Evolutionary conservation across 805 yeast species (phyloP).

Genomic region (Candida parachauliodes): DNA sequence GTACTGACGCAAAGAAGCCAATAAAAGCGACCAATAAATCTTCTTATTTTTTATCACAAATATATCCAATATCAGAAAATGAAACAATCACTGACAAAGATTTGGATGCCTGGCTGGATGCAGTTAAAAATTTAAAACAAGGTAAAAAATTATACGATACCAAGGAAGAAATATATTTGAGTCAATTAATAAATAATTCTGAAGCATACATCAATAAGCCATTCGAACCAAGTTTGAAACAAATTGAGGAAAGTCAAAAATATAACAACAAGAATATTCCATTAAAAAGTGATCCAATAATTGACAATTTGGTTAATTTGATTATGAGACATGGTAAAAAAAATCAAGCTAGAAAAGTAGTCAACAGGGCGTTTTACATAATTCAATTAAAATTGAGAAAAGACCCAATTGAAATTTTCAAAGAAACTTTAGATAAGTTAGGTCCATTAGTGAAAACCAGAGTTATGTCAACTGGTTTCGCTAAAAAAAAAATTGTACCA

Average conservation of each 20-base stretch:
- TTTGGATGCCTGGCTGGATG: slow-evolving; percentile 45
- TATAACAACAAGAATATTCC: slow-evolving; percentile 58
- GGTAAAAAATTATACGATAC: slow-evolving; percentile 30
- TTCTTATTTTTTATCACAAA: slow-evolving; percentile 27
- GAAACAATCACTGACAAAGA: slow-evolving; percentile 35
- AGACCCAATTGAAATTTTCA: slow-evolving; percentile 77
- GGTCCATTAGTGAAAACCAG: slow-evolving; percentile 81
- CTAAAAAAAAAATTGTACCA: slow-evolving; percentile 78
- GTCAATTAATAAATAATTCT: slow-evolving; percentile 33
- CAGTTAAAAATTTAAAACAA: slow-evolving; percentile 37
- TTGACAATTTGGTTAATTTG: slow-evolving; percentile 76
- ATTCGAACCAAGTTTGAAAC: slow-evolving; percentile 63
- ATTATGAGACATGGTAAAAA: slow-evolving; percentile 93
- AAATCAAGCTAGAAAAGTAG: slow-evolving; percentile 66
- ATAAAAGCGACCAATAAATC: too few relatives aligned
- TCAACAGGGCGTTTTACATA: slow-evolving; percentile 76
- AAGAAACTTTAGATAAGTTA: slow-evolving; percentile 70
- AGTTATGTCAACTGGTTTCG: slow-evolving; percentile 78
- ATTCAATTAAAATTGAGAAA: slow-evolving; percentile 66
- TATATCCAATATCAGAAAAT: slow-evolving; percentile 37
- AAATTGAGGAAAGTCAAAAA: slow-evolving; percentile 51
- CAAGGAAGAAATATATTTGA: slow-evolving; percentile 35
- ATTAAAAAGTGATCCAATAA: slow-evolving; percentile 58
- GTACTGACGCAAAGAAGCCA: neutral
- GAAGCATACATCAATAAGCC: slow-evolving; percentile 30